phyloP scores from a whole-genome alignment of 2,329 filamentous ascomycete species.

The Ploettnerulaceae sp. region DNA sequence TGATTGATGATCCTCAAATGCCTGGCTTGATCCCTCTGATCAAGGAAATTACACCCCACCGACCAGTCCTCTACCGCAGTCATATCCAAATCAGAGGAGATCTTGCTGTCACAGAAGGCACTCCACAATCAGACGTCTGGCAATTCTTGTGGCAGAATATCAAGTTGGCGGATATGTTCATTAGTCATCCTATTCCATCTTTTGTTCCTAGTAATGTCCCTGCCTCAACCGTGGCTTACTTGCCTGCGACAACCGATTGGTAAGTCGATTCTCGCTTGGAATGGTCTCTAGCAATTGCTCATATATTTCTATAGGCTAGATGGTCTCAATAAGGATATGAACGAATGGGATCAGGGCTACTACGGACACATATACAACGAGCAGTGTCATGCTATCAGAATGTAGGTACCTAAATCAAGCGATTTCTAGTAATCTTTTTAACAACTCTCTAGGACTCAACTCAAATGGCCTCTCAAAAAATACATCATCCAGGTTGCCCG shows the following conservation, averaged over 20 bases:
- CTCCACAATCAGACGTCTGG: conserved; percentile 71
- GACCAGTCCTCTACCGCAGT: conserved; percentile 74
- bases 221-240: conserved; percentile 61
- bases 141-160: conserved; percentile 69
- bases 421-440: neutral
- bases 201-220: conserved; percentile 71
- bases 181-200: conserved; percentile 71
- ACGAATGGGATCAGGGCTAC: conserved; percentile 64
- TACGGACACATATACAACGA: conserved; percentile 71
- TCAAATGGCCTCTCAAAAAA: conserved; percentile 55
- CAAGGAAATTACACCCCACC: conserved; percentile 63
- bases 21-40: conserved; percentile 71
- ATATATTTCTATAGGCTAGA: conserved; percentile 50
- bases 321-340: conserved; percentile 71
- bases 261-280: conserved; percentile 34
- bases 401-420: conserved; percentile 38
- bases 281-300: neutral
- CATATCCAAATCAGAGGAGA: conserved; percentile 81
- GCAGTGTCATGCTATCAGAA: conserved; percentile 53
- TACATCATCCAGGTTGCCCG: conserved; percentile 79
- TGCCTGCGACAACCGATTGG: conserved; percentile 81
- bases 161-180: conserved; percentile 68
- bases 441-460: conserved; percentile 40
- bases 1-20: conserved; percentile 81
- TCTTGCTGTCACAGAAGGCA: conserved; percentile 56